Evolutionary conservation across 441 rosid species (phyloP).

Genomic region (Manihot esculenta): DNA sequence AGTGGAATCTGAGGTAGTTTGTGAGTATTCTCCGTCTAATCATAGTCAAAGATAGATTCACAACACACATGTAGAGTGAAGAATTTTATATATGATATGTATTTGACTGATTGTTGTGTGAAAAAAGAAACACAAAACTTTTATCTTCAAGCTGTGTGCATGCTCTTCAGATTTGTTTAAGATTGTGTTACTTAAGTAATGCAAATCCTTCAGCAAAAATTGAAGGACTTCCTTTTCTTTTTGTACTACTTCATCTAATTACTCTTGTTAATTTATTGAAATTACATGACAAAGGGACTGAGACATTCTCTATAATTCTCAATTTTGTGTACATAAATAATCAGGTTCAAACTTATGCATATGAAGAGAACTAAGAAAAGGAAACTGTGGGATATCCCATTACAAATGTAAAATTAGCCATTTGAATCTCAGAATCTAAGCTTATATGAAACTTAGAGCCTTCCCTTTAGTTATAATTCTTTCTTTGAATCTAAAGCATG

Average conservation of each 20-base stretch:
- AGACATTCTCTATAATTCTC: no score
- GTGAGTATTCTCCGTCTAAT: slow-evolving; percentile 80
- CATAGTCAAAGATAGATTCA: slow-evolving; percentile 22
- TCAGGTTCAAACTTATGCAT: no score
- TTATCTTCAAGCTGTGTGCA: background rate
- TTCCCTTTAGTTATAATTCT: background rate
- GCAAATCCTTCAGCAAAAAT: slow-evolving; percentile 11
- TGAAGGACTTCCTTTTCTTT: background rate
- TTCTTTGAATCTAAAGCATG: background rate
- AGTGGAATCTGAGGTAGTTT: slow-evolving; percentile 69
- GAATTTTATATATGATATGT: background rate
- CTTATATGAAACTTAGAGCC: background rate
- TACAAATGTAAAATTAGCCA: background rate
- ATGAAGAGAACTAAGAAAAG: background rate
- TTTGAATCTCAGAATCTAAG: slow-evolving; percentile 1
- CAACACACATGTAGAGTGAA: slow-evolving; percentile 2
- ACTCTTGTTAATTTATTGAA: background rate
- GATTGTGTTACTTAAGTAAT: slow-evolving; percentile 13
- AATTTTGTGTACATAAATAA: no score
- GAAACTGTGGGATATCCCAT: background rate
- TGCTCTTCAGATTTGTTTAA: slow-evolving; percentile 16
- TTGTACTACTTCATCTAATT: background rate
- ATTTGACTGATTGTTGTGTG: slow-evolving; percentile 17
- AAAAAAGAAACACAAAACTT: background rate
- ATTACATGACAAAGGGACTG: background rate